Conservation (phyloP, 2,329 filamentous ascomycete species). For the Botrytis paeoniae region DNA sequence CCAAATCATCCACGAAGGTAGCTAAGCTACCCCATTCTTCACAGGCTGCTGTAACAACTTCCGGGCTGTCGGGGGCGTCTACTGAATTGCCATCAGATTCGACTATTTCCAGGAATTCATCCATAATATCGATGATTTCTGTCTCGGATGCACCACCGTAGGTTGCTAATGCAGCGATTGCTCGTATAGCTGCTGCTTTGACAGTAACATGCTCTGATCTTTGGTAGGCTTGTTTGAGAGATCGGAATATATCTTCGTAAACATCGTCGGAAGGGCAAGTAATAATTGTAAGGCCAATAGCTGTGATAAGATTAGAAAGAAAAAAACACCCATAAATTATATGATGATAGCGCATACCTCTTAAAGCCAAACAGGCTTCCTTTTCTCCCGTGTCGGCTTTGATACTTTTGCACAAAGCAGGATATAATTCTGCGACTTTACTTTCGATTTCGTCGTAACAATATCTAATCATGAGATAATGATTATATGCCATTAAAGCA, state of each 20-base stretch:
- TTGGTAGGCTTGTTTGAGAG: conserved; percentile 57
- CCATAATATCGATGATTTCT: conserved; percentile 62
- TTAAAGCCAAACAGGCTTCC: conserved; percentile 61
- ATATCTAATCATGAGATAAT: conserved; percentile 60
- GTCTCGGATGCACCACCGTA: conserved; percentile 64
- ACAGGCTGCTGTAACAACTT: conserved; percentile 61
- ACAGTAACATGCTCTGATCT: conserved; percentile 55
- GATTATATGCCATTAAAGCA: conserved; percentile 54
- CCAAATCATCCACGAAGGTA: conserved; percentile 63
- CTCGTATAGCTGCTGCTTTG: conserved; percentile 66
- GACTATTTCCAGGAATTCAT: conserved; percentile 63
- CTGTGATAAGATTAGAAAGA: conserved; percentile 38
- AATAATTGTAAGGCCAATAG: conserved; percentile 60
- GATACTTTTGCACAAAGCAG: conserved; percentile 60
- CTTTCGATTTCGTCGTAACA: conserved; percentile 56
- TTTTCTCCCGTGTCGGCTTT: conserved; percentile 59
- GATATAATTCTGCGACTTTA: conserved; percentile 54
- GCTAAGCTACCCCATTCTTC: conserved; percentile 68
- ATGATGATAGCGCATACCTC: conserved; percentile 41
- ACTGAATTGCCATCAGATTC: conserved; percentile 64
- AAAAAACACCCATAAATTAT: not conserved
- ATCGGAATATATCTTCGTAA: conserved; percentile 54
- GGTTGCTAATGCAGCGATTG: conserved; percentile 58
- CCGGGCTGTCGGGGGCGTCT: conserved; percentile 58
- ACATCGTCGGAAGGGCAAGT: conserved; percentile 59